Base-by-base conservation (phyloP, 2,329 filamentous ascomycete species). In the Lasiodiplodia sp. region DNA sequence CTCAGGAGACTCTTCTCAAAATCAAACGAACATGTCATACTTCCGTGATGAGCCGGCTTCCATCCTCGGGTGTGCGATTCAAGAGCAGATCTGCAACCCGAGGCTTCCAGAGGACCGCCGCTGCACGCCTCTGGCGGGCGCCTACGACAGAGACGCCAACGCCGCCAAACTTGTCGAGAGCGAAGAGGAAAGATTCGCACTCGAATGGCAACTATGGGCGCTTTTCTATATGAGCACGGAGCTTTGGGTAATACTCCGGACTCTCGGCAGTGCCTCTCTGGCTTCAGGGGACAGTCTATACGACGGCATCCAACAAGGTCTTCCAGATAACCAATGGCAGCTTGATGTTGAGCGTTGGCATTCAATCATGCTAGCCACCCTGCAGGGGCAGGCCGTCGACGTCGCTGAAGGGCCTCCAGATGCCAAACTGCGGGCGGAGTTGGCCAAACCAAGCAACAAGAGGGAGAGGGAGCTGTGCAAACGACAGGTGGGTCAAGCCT, bases 291-390 rank as follows among this genome's bases (percentile, higher is more conserved):
- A 25, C 25, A 25, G 25, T 25, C 25, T 71, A 10, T 25, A 57
- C 7, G 65, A 53, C 6, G 21, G 14, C 21, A 6, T 69, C 2
- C 69, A 71, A 37, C 23, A n/a, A 23, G 49, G 58, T 5, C 49
- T 72, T 56, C 69, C 69, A 1, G 37, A 57, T 10, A 66, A 71
- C 44, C 52, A 66, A 60, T 72, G 71, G 72, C 65, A 73, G 53
- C 12, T 34, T 14, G 72, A 73, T 40, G 53, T 71, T 14, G 66
- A 71, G 47, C 56, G 70, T 38, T 63, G 63, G 31, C 55, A 67
- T 28, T 44, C 64, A 12, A 57, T 66, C 5, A 57, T 31, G 8
- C 57, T 73, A 5, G 69, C 69, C 11, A 34, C 55, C 4, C 64
- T 71, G 7, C 71, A 72, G 52, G 40, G 47, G 18, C n/a, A 18